phyloP scores from a whole-genome alignment of 2,329 filamentous ascomycete species.

The Monosporascus sp. region DNA sequence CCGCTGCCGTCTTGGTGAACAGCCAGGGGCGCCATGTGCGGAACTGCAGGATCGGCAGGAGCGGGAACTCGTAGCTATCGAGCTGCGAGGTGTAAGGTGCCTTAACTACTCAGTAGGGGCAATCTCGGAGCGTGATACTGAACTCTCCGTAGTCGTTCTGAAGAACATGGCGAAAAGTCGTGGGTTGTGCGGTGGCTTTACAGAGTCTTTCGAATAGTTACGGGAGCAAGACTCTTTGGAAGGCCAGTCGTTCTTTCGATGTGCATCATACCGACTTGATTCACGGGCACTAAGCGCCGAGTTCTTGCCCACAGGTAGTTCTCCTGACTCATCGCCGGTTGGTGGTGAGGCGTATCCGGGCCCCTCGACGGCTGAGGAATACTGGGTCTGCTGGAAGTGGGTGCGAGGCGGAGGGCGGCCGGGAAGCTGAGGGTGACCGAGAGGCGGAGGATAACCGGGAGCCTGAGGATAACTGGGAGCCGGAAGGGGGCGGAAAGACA shows the following conservation, averaged over 20 bases:
- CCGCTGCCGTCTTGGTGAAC: constrained; percentile 3
- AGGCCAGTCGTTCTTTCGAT: too few relatives aligned
- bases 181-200: neutral
- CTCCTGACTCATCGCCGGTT: too few relatives aligned
- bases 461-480: too few relatives aligned
- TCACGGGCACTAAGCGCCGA: too few relatives aligned
- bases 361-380: neutral
- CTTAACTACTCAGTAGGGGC: constrained; percentile 4
- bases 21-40: constrained; percentile 22
- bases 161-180: neutral
- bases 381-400: neutral
- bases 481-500: too few relatives aligned
- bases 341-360: neutral
- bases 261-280: too few relatives aligned
- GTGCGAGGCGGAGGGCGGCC: too few relatives aligned
- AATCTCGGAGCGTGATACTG: constrained; percentile 8
- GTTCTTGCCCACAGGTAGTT: too few relatives aligned
- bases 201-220: too few relatives aligned
- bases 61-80: constrained; percentile 9
- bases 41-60: constrained; percentile 26
- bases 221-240: too few relatives aligned
- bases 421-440: too few relatives aligned
- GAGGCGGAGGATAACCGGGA: too few relatives aligned
- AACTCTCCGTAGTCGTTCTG: constrained; percentile 1
- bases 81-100: constrained; percentile 7